Evolutionary conservation across 78 protist species (phyloP).

Genomic region (Polysphondylium violaceum): DNA sequence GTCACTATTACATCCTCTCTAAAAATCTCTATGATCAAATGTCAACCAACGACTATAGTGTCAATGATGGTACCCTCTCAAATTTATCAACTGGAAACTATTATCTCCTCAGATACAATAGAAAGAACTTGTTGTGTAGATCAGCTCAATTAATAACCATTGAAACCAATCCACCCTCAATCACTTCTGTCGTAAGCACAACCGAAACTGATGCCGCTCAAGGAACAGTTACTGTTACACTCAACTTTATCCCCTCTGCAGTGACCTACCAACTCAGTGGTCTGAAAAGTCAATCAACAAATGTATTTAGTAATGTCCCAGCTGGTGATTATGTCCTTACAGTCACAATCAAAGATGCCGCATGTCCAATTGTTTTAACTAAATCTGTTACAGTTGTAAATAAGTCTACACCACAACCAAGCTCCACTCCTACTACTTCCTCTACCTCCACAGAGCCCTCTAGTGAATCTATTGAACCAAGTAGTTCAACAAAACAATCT

Average conservation of each 20-base stretch:
- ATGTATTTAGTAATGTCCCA: background rate
- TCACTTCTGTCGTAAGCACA: background rate
- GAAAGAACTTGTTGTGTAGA: background rate
- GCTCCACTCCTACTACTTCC: no score
- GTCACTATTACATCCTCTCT: background rate
- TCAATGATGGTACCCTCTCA: background rate
- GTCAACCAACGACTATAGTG: background rate
- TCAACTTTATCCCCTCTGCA: background rate
- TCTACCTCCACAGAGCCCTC: no score
- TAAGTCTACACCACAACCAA: background rate
- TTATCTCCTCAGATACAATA: background rate
- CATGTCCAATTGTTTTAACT: background rate
- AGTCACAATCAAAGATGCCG: background rate
- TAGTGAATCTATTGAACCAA: no score
- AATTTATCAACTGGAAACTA: background rate
- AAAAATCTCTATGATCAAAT: background rate
- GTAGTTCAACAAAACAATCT: no score
- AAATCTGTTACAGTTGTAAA: background rate
- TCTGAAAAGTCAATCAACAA: background rate
- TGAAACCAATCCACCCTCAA: background rate
- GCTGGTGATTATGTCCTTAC: background rate
- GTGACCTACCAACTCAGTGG: background rate
- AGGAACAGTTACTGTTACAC: background rate
- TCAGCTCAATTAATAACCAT: background rate
- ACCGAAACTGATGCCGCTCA: background rate